These are phyloP conservation scores for Capronia epimyces DNA, from an alignment of 2,329 filamentous ascomycete species.

Conservation along the genomic window DNA sequence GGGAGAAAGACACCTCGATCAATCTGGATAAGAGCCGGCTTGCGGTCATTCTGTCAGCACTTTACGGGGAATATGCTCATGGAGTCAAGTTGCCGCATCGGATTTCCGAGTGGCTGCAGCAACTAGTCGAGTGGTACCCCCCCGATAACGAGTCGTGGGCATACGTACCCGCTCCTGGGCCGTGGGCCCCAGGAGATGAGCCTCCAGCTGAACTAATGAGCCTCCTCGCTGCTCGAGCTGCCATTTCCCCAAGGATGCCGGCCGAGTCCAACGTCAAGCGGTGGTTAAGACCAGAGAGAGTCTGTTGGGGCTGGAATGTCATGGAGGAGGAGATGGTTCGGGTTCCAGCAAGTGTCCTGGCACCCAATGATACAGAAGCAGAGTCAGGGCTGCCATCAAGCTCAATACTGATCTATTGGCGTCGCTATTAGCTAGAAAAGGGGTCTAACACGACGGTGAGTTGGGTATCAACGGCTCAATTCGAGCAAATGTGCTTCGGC, in stretches of 20 bases:
- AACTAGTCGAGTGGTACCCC: conserved; percentile 28
- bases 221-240: conserved; percentile 18
- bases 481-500: neutral
- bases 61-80: conserved; percentile 22
- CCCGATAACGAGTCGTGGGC: conserved; percentile 33
- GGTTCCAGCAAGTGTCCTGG: conserved; percentile 19
- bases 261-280: conserved; percentile 16
- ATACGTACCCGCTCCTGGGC: conserved; percentile 25
- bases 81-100: conserved; percentile 32
- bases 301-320: conserved; percentile 43
- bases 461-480: neutral
- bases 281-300: conserved; percentile 23
- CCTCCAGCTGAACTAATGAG: conserved; percentile 23
- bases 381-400: neutral
- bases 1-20: neutral
- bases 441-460: neutral
- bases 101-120: conserved; percentile 35
- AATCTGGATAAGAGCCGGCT: conserved; percentile 19
- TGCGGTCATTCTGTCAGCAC: conserved; percentile 25
- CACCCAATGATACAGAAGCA: neutral
- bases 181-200: conserved; percentile 24
- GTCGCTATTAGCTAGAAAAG: conserved; percentile 2
- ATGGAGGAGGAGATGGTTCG: conserved; percentile 35
- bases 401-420: conserved; percentile 18
- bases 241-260: conserved; percentile 12